Evolutionary conservation across 2,329 filamentous ascomycete species (phyloP).

Genomic region (Eurotiales sp.): DNA sequence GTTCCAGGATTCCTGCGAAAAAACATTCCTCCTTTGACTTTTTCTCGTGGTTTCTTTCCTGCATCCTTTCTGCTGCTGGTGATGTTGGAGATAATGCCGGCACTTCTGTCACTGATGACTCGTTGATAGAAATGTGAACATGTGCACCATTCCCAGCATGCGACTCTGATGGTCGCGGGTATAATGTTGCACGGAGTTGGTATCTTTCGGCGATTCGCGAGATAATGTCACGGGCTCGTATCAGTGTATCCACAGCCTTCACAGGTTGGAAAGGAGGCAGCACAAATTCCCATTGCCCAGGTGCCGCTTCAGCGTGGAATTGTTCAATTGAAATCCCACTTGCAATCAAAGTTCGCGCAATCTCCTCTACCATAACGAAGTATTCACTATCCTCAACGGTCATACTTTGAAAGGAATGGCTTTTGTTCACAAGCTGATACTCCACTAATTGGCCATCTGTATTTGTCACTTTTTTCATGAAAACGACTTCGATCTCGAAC

Average conservation of each 20-base stretch:
- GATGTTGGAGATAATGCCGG: no score
- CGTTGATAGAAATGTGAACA: slow-evolving; percentile 23
- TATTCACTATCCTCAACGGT: slow-evolving; percentile 6
- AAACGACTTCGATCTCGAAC: slow-evolving; percentile 10
- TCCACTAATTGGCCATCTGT: neutral
- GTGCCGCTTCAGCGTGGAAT: slow-evolving; percentile 24
- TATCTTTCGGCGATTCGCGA: slow-evolving; percentile 13
- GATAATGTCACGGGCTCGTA: slow-evolving; percentile 23
- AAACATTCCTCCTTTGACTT: slow-evolving; percentile 17
- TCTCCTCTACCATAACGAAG: slow-evolving; percentile 15
- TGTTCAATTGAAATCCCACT: slow-evolving; percentile 22
- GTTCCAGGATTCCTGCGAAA: slow-evolving; percentile 23
- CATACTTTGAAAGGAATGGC: slow-evolving; percentile 10
- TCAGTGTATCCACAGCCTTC: slow-evolving; percentile 22
- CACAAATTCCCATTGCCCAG: slow-evolving; percentile 28
- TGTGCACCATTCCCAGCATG: slow-evolving; percentile 22
- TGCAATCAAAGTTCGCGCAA: slow-evolving; percentile 15
- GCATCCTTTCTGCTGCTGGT: neutral
- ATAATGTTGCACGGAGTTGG: slow-evolving; percentile 22
- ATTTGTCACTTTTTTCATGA: slow-evolving; percentile 5
- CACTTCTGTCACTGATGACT: neutral
- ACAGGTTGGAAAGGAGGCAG: slow-evolving; percentile 21
- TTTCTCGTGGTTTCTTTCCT: neutral
- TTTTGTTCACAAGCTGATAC: neutral
- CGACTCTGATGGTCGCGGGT: slow-evolving; percentile 18